A percentile compares a stretch with the other conserved stretches of the same genome.
These are phyloP conservation scores for Brassica incana DNA, from an alignment of 345 rosid genomes.

Conservation along the genomic window DNA sequence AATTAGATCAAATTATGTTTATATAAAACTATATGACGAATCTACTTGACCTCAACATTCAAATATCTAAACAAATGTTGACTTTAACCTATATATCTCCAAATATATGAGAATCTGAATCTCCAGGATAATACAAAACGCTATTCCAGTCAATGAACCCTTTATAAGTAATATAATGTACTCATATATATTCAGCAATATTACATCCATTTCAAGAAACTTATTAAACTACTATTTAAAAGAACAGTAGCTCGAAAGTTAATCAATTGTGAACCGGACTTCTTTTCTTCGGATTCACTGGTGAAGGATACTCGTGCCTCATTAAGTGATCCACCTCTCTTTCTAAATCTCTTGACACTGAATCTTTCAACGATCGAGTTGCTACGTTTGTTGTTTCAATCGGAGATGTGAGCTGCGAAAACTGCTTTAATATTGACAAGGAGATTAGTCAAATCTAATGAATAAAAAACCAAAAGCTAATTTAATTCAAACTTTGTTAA, in stretches of 20 bases:
- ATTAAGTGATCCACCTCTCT: conserved; percentile 26
- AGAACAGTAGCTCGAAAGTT: neutral
- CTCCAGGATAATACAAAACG: neutral
- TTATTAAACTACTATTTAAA: neutral
- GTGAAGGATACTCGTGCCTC: conserved; percentile 29
- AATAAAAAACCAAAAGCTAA: conserved; percentile 1
- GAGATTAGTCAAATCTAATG: neutral
- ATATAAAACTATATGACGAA: neutral
- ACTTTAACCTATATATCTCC: neutral
- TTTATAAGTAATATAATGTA: neutral
- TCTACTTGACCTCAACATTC: neutral
- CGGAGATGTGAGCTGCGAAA: neutral
- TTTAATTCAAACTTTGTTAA: neutral
- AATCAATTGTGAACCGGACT: conserved; percentile 36
- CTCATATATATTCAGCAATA: conserved; percentile 2
- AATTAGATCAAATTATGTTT: neutral
- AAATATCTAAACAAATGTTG: neutral
- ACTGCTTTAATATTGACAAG: too few species aligned
- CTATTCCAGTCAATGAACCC: neutral
- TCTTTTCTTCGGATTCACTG: conserved; percentile 27
- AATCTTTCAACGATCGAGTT: neutral
- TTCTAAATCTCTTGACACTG: conserved; percentile 4
- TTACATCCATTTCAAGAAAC: conserved; percentile 13
- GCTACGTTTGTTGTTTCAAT: neutral
- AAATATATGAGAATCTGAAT: neutral